Base-by-base conservation (phyloP, 495 filamentous ascomycete species). In the Bacidia gigantensis region DNA sequence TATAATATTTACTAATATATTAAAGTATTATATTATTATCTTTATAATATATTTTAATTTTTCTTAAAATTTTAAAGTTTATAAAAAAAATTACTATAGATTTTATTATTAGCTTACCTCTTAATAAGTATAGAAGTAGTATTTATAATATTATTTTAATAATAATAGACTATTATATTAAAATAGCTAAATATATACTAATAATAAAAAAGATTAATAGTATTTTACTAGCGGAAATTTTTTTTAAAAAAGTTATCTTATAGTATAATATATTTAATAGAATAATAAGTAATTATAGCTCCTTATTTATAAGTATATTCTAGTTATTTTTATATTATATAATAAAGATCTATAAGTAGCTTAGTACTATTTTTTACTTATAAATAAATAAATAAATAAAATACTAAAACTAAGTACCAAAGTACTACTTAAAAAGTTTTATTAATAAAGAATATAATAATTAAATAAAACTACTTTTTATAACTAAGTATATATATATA, bases 161-260 rank as follows among this genome's bases (percentile, higher is more conserved):
- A n/a, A n/a, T n/a, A n/a, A n/a, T n/a, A n/a, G n/a, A n/a, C n/a
- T n/a, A n/a, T n/a, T 48, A 48, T 48, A 48, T n/a, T 48, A 48
- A 48, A 25, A 48, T 35, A 48, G 26, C 26, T n/a, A 25, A 18
- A 24, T 9, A 22, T 23, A 24, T 11, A 5, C 12, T 22, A 25
- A n/a, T 48, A 23, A 48, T 25, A n/a, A 48, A 48, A 48, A 48
- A 48, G 7, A 48, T 44, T 44, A 17, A 44, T 22, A 17, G 41
- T 9, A 9, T 44, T 44, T 44, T 5, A 18, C n/a, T n/a, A n/a
- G n/a, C n/a, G n/a, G n/a, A n/a, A n/a, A n/a, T n/a, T n/a, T n/a
- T n/a, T n/a, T n/a, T n/a, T n/a, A n/a, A n/a, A n/a, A n/a, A n/a
- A n/a, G n/a, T n/a, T n/a, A n/a, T 45, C 21, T 12, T 45, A 45